Percentiles rank a stretch among this genome's conserved stretches.
Conservation (phyloP, 1,284 basidiomycete species). For the Testicularia cyperi region DNA sequence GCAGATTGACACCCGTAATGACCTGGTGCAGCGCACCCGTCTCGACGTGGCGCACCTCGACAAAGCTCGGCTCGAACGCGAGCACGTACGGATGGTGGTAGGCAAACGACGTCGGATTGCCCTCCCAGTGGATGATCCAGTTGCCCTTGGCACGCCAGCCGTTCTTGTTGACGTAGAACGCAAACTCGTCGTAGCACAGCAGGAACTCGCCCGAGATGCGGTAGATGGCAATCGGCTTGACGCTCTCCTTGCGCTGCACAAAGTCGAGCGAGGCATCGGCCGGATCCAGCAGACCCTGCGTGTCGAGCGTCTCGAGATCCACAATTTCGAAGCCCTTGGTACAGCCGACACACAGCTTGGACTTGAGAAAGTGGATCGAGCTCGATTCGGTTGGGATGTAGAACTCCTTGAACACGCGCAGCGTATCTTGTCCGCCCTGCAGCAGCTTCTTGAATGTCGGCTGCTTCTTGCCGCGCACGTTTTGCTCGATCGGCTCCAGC, state of each 20-base stretch:
- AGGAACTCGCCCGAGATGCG: conserved; percentile 95
- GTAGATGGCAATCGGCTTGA: conserved; percentile 94
- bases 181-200: conserved; percentile 97
- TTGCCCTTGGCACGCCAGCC: conserved; percentile 86
- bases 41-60: conserved; percentile 95
- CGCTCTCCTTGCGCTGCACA: conserved; percentile 82
- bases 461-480: conserved; percentile 76
- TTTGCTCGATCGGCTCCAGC: conserved; percentile 92
- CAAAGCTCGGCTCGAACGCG: conserved; percentile 93
- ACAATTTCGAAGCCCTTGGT: conserved; percentile 99
- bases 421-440: conserved; percentile 89
- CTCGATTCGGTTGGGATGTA: conserved; percentile 97
- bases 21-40: conserved; percentile 89
- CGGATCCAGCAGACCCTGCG: conserved; percentile 92
- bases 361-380: conserved; percentile 96
- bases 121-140: conserved; percentile 98
- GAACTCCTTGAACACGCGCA: conserved; percentile 91
- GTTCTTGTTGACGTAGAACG: conserved; percentile 97
- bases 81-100: conserved; percentile 95
- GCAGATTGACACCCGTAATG: conserved; percentile 69
- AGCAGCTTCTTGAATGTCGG: conserved; percentile 80
- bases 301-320: conserved; percentile 94
- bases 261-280: conserved; percentile 89
- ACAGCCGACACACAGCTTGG: conserved; percentile 94
- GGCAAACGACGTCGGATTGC: conserved; percentile 87